Evolutionary conservation across 2,329 filamentous ascomycete species (phyloP).

Genomic region (Fusarium sulawesiense): DNA sequence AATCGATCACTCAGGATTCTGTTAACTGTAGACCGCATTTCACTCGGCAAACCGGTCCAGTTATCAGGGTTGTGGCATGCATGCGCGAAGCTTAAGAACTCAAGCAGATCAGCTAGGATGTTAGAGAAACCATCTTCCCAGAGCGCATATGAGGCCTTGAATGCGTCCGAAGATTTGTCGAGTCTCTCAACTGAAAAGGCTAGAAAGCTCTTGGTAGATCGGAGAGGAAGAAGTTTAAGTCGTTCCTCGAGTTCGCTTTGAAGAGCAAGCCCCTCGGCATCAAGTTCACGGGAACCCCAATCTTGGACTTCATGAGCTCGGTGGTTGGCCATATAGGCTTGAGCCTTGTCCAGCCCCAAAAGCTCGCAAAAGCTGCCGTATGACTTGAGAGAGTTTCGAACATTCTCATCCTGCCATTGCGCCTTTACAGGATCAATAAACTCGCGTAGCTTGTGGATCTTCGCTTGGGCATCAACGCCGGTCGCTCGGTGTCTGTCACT

Average conservation of each 20-base stretch:
- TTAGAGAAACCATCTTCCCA: constrained; percentile 86
- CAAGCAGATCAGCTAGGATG: constrained; percentile 86
- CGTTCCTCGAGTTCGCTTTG: constrained; percentile 83
- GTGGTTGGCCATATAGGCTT: constrained; percentile 79
- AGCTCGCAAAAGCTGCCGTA: constrained; percentile 84
- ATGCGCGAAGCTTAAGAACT: constrained; percentile 89
- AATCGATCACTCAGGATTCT: constrained; percentile 93
- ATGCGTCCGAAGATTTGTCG: constrained; percentile 77
- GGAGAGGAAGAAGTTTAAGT: constrained; percentile 80
- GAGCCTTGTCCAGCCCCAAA: constrained; percentile 82
- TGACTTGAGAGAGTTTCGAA: constrained; percentile 76
- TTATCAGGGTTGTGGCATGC: constrained; percentile 88
- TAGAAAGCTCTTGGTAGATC: constrained; percentile 91
- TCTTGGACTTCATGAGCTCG: constrained; percentile 81
- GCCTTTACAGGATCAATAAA: constrained; percentile 87
- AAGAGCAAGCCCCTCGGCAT: constrained; percentile 80
- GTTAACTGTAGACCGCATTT: constrained; percentile 81
- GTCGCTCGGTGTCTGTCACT: constrained; percentile 77
- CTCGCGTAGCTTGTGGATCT: constrained; percentile 76
- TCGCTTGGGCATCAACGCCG: constrained; percentile 76
- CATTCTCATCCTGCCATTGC: constrained; percentile 79
- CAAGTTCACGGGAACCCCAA: constrained; percentile 83
- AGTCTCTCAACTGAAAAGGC: constrained; percentile 92
- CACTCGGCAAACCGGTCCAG: constrained; percentile 80
- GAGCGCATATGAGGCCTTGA: constrained; percentile 79